These are phyloP conservation scores for Botrytis elliptica DNA, from an alignment of 2,329 filamentous ascomycete species.

Conservation along the genomic window DNA sequence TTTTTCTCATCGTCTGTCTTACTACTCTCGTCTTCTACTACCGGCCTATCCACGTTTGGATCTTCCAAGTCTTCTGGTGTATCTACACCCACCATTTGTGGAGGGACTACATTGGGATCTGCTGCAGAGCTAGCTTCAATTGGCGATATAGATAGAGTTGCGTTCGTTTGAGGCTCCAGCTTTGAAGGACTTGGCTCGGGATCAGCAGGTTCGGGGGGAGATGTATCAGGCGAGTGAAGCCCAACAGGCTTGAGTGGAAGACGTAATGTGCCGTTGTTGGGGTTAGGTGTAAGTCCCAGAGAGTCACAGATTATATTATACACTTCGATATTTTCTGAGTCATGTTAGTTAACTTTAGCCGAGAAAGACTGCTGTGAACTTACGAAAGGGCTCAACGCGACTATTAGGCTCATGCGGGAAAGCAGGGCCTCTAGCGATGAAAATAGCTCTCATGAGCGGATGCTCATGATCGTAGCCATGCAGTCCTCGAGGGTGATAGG, in stretches of 20 bases:
- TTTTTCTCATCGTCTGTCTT: slow-evolving; percentile 37
- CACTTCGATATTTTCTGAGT: slow-evolving; percentile 82
- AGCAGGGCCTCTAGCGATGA: slow-evolving; percentile 85
- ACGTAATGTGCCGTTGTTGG: slow-evolving; percentile 85
- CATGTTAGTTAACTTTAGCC: slow-evolving; percentile 33
- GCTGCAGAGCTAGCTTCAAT: slow-evolving; percentile 35
- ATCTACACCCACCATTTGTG: slow-evolving; percentile 36
- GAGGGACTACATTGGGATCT: slow-evolving; percentile 33
- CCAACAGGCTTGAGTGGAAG: slow-evolving; percentile 55
- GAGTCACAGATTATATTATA: slow-evolving; percentile 95
- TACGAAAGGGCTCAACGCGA: slow-evolving; percentile 77
- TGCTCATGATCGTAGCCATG: slow-evolving; percentile 96
- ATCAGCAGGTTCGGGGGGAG: slow-evolving; percentile 53
- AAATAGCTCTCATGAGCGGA: slow-evolving; percentile 94
- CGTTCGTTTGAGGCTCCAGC: slow-evolving; percentile 25
- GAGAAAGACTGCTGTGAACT: slow-evolving; percentile 41
- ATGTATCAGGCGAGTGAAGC: slow-evolving; percentile 52
- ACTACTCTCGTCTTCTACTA: slow-evolving; percentile 31
- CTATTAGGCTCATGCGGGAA: slow-evolving; percentile 86
- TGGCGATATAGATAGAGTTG: slow-evolving; percentile 34
- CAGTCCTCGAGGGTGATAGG: slow-evolving; percentile 79
- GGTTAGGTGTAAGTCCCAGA: slow-evolving; percentile 66
- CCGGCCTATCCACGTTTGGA: slow-evolving; percentile 29
- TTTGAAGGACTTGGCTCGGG: slow-evolving; percentile 39
- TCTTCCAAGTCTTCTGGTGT: slow-evolving; percentile 30